Conservation (phyloP, 495 filamentous ascomycete genomes). For the Neurospora sp. region DNA sequence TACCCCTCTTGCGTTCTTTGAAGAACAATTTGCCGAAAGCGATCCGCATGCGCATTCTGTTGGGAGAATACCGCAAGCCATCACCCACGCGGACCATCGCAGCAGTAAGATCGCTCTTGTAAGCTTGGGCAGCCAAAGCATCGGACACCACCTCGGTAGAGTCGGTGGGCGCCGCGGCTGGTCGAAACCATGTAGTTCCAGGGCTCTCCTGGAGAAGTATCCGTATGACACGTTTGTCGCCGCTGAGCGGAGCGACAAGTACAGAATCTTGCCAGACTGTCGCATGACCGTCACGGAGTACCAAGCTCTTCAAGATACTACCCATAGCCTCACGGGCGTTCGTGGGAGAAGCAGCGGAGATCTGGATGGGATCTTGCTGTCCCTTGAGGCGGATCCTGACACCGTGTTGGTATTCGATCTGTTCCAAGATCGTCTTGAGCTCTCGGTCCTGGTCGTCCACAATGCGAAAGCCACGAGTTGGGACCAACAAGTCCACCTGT, state of each 20-base stretch:
- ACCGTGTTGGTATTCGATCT: slow-evolving; percentile 3
- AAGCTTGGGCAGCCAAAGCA: neutral
- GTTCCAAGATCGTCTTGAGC: slow-evolving; percentile 2
- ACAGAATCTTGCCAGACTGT: slow-evolving; percentile 6
- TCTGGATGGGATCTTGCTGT: neutral
- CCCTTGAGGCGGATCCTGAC: slow-evolving; percentile 6
- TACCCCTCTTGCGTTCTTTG: slow-evolving; percentile 30
- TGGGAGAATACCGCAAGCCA: slow-evolving; percentile 8
- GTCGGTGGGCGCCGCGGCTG: neutral
- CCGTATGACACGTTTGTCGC: neutral
- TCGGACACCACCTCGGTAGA: neutral
- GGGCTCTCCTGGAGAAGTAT: neutral
- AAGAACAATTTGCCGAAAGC: slow-evolving; percentile 47
- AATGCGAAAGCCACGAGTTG: slow-evolving; percentile 3
- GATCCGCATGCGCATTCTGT: slow-evolving; percentile 38
- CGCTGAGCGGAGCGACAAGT: slow-evolving; percentile 6
- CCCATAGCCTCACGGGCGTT: slow-evolving; percentile 3
- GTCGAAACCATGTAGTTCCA: slow-evolving; percentile 3
- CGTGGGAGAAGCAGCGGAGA: slow-evolving; percentile 4
- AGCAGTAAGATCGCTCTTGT: slow-evolving; percentile 3
- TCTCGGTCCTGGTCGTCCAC: slow-evolving; percentile 9
- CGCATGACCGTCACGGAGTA: slow-evolving; percentile 1
- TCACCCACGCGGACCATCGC: neutral
- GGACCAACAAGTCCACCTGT: neutral
- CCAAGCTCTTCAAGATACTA: neutral